Evolutionary conservation across 768 basidiomycete genomes (phyloP), one percentile per base, ranked within the genome.

Genomic region (Leucocoprinus sp.): DNA sequence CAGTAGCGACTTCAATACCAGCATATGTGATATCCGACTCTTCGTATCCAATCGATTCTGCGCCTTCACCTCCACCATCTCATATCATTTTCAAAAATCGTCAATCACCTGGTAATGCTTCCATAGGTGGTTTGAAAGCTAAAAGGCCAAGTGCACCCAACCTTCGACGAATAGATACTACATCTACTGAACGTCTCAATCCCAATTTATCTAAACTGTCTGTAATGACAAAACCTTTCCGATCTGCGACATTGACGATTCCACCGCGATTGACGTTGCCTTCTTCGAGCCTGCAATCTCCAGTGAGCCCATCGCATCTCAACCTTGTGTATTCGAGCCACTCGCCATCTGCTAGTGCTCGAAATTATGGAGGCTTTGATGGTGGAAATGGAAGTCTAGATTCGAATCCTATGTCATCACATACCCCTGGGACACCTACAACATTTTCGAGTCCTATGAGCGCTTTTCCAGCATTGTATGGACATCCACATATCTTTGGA

Each of bases 51-150:
- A 54, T 60, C 15, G 75, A 80, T 50, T 56, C 69, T 1, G 65
- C 75, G 14, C 77, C 78, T 5, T 84, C 84, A 0, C 80, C 82
- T 2, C 79, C 82, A 0, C 82, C 84, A 1, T 83, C 82, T 3
- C 75, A 78, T 24, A 62, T 78, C 33, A 60, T 64, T 6, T 82
- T 84, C 66, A 62, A 67, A 45, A 61, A 65, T n/a, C 12, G 22
- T 33, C 23, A 22, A 28, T 23, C 35, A 38, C 28, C 68, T 74
- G 2, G 69, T 72, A 5, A 70, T 74, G 9, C 76, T 74, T 2
- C 70, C 76, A 18, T 78, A 22, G 46, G 46, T 12, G 39, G 39
- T 17, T 24, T 48, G 4, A 48, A 23, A 42, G 17, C 33, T 17
- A 48, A 42, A 27, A 22, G 53, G 36, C 80, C 82, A 9, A 84